Percentiles rank a stretch among this genome's conserved stretches.
These are phyloP conservation scores for Mallotus japonicus DNA, from an alignment of 441 rosid species.

Conservation along the genomic window DNA sequence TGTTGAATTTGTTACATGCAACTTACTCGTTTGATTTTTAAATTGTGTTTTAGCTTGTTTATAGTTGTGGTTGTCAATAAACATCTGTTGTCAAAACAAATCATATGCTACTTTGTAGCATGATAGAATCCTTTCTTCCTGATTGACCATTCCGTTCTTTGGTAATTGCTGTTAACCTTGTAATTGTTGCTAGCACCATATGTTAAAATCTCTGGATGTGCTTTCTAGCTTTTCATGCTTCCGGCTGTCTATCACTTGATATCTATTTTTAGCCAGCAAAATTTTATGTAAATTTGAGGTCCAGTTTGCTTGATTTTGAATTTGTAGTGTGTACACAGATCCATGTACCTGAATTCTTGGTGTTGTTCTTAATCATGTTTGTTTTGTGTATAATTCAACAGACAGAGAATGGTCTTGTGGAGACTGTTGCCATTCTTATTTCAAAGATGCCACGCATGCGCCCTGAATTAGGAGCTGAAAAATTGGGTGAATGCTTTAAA, in stretches of 20 bases:
- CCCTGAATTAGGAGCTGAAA: slow-evolving; percentile 57
- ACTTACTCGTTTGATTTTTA: neutral
- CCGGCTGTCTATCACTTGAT: too few species aligned
- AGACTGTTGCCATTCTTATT: slow-evolving; percentile 87
- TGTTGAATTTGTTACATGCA: neutral
- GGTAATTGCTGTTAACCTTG: too few species aligned
- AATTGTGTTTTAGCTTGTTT: neutral
- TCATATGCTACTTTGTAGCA: neutral
- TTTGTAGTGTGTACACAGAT: neutral
- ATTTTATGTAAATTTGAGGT: neutral
- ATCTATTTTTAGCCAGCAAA: too few species aligned
- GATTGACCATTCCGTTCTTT: neutral
- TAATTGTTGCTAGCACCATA: too few species aligned
- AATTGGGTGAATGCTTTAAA: slow-evolving; percentile 78
- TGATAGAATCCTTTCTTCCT: neutral
- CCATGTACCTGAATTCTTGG: neutral
- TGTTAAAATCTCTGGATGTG: too few species aligned
- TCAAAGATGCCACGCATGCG: slow-evolving; percentile 93
- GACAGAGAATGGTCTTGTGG: slow-evolving; percentile 94
- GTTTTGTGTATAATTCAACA: slow-evolving; percentile 36
- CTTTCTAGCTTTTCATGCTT: too few species aligned
- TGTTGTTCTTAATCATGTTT: slow-evolving; percentile 18
- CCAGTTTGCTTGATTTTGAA: neutral
- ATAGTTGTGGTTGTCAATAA: neutral
- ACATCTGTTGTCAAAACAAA: neutral